These are phyloP conservation scores for Nadsonia commutata DNA, from an alignment of 1,139 yeast genomes.

Conservation along the genomic window DNA sequence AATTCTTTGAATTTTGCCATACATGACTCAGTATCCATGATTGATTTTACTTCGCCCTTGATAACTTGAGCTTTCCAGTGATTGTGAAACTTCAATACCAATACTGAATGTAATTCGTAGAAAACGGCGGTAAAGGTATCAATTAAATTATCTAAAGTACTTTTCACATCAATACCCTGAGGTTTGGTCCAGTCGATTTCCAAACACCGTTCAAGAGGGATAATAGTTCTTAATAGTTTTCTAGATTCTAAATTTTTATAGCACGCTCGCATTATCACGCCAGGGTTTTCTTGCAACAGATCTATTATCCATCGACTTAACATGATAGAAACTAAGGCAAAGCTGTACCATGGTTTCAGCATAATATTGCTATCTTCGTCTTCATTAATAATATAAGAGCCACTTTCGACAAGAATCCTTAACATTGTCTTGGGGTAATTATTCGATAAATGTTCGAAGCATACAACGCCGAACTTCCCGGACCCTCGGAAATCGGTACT, in stretches of 20 bases:
- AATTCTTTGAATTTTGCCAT: neutral
- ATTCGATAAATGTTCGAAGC: slow-evolving; percentile 15
- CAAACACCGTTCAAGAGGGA: neutral
- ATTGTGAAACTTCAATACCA: slow-evolving; percentile 18
- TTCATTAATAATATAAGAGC: slow-evolving; percentile 11
- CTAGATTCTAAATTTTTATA: neutral
- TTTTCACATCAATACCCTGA: neutral
- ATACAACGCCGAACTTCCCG: slow-evolving; percentile 21
- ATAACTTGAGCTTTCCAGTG: slow-evolving; percentile 18
- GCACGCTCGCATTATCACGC: slow-evolving; percentile 2
- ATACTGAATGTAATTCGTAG: slow-evolving; percentile 11
- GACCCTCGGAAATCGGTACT: slow-evolving; percentile 24
- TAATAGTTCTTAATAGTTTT: neutral
- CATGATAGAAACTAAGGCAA: slow-evolving; percentile 25
- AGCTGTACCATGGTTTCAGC: slow-evolving; percentile 22
- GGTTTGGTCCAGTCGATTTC: neutral
- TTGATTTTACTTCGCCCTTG: slow-evolving; percentile 16
- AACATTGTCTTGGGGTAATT: slow-evolving; percentile 1
- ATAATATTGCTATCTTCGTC: slow-evolving; percentile 5
- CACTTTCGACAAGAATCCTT: slow-evolving; percentile 15
- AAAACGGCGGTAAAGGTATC: slow-evolving; percentile 7
- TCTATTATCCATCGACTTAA: slow-evolving; percentile 15
- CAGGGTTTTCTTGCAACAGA: slow-evolving; percentile 9
- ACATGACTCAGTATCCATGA: slow-evolving; percentile 20
- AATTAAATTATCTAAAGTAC: neutral